Base-by-base conservation (phyloP, 2,329 filamentous ascomycete genomes). In the Venturia nashicola region DNA sequence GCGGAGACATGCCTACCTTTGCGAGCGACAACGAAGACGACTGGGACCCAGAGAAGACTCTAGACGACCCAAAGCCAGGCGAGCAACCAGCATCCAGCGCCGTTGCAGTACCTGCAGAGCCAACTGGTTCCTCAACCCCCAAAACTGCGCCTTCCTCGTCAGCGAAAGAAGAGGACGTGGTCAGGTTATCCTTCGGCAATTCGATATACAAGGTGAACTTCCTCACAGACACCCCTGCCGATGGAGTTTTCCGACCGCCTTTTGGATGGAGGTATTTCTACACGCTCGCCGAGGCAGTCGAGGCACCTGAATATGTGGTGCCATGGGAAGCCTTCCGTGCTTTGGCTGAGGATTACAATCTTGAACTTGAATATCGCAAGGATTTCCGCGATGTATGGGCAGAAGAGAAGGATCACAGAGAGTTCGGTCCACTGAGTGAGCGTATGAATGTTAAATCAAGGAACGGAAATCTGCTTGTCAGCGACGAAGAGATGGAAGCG, bases 211-310 rank as follows among this genome's bases (percentile, higher is more conserved):
- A 86, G 23, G 91, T 99, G 62, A 86, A 89, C 60, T 97, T 99
- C 71, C 90, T 91, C 0, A 88, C 88, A 27, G 82, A 87, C 71
- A 91, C 90, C 0, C 91, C 92, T 5, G 81, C 85, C 23, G 91
- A 97, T 72, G 94, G 94, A 62, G 82, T 94, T 40, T 99, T 99
- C 78, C 86, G 94, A 5, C 94, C 94, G 5, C 91, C 94, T 0
- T 97, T 91, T 72, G 94, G 93, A 61, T 97, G 94, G 92, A 96
- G 94, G 75, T 99, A 99, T 78, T 96, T 86, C 72, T 99, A 96
- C 79, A 96, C 91, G 75, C 85, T 99, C 64, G 87, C 94, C 70
- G 94, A 99, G 76, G 94, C 94, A 0, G 94, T 99, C 23, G 93
- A 97, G 74, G 90, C 96, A 8, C 93, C 94, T 2, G 94, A 99